Base-by-base conservation (phyloP, 148 eudicot species). In the Selenicereus undatus region DNA sequence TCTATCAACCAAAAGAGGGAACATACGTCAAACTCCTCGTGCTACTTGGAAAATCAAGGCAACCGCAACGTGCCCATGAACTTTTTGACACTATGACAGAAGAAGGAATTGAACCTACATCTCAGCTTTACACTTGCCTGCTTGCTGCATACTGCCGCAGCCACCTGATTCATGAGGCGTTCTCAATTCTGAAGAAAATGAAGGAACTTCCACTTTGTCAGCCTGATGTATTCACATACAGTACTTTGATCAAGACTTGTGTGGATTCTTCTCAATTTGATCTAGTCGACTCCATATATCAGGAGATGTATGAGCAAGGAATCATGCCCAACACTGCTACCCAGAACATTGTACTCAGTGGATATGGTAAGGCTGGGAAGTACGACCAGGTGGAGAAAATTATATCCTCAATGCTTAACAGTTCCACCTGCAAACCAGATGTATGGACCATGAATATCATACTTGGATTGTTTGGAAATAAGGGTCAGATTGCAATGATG, bases 391-490 rank as follows among this genome's bases (percentile, higher is more conserved):
- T 96, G 98, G 98, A 96, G 91, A 92, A 86, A 77, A 86, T 93
- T 76, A 89, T 93, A 22, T 81, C 89, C 13, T 86, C 83, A 42
- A 96, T 96, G 99, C 98, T 96, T 77, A 89, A 83, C 77, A 92
- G 89, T 81, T 80, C 86, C 9, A 83, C 86, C 5, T 77, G 89
- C 72, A 85, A 82, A 62, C 99, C 99, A 21, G 99, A 96, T 82
- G 98, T 96, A 11, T 96, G 99, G 99, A 96, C 99, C 8, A 96
- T 96, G 99, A 96, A 96, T 80, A 90, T 91, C 20, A 96, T 94
- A 48, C 82, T 96, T 11, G 82, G 94, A 77, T 81, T 94, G 87
- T 96, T 96, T 87, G 98, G 97, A n/a, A 93, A 91, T 62, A 90
- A 88, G 83, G 99, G 99, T 78, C 90, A 90, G 80, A 89, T 92